phyloP scores from a whole-genome alignment of 176 grass and related monocot species.

The Carex kokanica region DNA sequence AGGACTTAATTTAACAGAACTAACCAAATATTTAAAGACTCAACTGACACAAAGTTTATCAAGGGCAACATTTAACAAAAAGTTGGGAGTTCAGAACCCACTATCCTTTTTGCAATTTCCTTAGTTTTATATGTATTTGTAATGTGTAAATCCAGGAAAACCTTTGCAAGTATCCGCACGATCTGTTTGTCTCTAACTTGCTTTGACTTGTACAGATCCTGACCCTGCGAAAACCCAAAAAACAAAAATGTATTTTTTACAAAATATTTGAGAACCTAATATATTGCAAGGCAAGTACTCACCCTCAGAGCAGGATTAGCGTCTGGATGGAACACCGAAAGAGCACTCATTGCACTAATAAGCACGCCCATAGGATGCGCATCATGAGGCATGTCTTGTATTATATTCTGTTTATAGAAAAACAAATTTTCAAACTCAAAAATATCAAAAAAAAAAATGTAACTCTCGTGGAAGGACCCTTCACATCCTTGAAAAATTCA shows the following conservation, averaged over 20 bases:
- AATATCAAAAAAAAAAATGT: neutral
- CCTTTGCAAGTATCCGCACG: constrained; percentile 37
- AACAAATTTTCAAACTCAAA: neutral
- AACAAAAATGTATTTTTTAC: neutral
- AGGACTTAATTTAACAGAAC: neutral
- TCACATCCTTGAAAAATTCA: neutral
- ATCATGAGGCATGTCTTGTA: constrained; percentile 51
- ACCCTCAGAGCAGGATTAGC: constrained; percentile 53
- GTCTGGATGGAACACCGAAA: constrained; percentile 58
- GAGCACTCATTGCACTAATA: constrained; percentile 48
- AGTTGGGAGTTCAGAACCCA: neutral
- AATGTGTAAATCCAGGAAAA: constrained; percentile 28
- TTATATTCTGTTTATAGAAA: constrained; percentile 37
- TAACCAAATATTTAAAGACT: neutral
- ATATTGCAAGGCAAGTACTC: constrained; percentile 24
- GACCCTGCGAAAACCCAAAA: constrained; percentile 45
- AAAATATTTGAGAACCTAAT: neutral
- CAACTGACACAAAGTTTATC: neutral
- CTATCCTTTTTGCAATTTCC: neutral
- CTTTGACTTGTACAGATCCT: constrained; percentile 32
- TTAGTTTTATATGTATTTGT: neutral
- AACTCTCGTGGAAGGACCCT: neutral
- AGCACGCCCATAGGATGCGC: constrained; percentile 51
- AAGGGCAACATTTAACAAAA: neutral
- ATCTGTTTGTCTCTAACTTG: constrained; percentile 40